Base-by-base conservation (phyloP, 2,329 filamentous ascomycete genomes). In the Colletotrichum somersetense region DNA sequence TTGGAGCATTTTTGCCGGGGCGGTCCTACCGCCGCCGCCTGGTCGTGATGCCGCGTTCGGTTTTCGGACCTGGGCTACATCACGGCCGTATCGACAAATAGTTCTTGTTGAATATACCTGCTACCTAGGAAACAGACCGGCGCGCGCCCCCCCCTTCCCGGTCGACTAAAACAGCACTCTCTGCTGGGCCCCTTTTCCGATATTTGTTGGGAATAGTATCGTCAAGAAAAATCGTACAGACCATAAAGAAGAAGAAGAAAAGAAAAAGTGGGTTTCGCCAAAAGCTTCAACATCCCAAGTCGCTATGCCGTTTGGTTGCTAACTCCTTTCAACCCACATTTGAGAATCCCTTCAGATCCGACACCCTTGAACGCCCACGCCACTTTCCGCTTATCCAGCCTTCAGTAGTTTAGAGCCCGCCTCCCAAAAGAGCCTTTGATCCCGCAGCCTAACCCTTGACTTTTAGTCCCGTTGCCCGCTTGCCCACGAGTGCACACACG, bases 231-330 rank as follows among this genome's bases (percentile, higher is more conserved):
- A 6, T 65, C 66, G 59, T 69, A 61, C 70, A 62, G 59, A 48
- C 44, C 44, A n/a, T n/a, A 46, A 46, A 30, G 4, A 30, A 30
- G 30, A 30, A 46, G 44, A 46, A 48, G 8, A 46, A 52, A 46
- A 46, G 46, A 57, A n/a, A 69, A 65, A 30, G 70, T 72, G 69
- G 70, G 70, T 72, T 62, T 72, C 66, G 59, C 66, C 53, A 72
- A 62, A 62, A 72, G 66, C 70, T 70, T 70, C 66, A 65, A 65
- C 70, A 65, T 70, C 70, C 55, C 66, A 70, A 65, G 42, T 70
- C 70, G 70, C 70, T 72, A 72, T 72, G 70, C 66, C 70, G 66
- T 70, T 72, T 72, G 70, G 70, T 72, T 72, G 70, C 66, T 72
- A 72, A 72, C 70, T 72, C 70, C 70, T 65, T 59, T 59, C 70